Evolutionary conservation across 208 protist species (phyloP), one percentile per base, ranked within the genome.

Genomic region (Borovskyia barvae): DNA sequence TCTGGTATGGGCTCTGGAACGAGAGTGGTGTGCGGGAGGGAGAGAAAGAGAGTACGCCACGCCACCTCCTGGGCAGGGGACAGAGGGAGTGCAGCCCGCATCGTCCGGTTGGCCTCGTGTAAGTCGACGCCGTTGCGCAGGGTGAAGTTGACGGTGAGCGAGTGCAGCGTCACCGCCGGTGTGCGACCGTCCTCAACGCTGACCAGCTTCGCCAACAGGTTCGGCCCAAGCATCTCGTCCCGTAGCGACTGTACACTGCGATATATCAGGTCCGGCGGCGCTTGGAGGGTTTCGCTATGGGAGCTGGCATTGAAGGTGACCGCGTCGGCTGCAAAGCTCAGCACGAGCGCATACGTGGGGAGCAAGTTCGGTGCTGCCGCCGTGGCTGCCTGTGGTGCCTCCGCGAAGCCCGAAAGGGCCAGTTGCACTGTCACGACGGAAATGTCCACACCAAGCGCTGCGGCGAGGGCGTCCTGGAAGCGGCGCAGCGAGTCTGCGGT

Each of bases 131-230:
- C 79, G 32, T 66, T 87, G 64, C 67, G 65, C 54, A 85, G 62
- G 22, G 77, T 86, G 70, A 85, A 75, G 50, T 85, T 82, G 26
- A 80, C 67, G 0, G 67, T 60, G 29, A 82, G 46, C 47, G 72
- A 26, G 56, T 47, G 50, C 39, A 58, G 55, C 29, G 51, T 63
- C 17, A 46, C 15, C 14, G 48, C 64, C 12, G 46, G 57, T 9
- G 32, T 17, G 19, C 28, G 40, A 3, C 37, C 17, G 20, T n/a
- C 20, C 22, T 37, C 28, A 14, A 40, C n/a, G 25, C 33, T 61
- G 12, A 80, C 48, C 11, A 84, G 54, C 1, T 56, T 47, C 8
- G 41, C 26, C 15, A 90, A 67, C 5, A 87, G 64, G 7, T 43
- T 43, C 3, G 56, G 46, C 36, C 79, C 71, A 5, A 67, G 59